Conservation (phyloP, 257 asterid genomes). For the Lithospermum erythrorhizon region DNA sequence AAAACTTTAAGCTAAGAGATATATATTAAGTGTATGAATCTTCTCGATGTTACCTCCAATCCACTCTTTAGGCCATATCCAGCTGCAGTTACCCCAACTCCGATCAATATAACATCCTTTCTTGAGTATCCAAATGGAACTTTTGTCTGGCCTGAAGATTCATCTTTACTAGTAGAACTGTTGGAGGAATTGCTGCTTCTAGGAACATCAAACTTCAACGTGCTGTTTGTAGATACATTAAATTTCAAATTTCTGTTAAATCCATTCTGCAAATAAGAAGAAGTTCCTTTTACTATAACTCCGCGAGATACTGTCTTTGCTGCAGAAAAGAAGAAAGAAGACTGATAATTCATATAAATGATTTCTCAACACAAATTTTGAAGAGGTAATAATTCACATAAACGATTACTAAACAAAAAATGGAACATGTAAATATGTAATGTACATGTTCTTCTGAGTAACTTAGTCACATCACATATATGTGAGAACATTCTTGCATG, state of each 20-base stretch:
- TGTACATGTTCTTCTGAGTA: too few relatives aligned
- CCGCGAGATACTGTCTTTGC: slow-evolving; percentile 24
- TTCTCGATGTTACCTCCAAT: slow-evolving; percentile 52
- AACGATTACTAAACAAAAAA: background rate
- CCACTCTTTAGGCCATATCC: slow-evolving; percentile 74
- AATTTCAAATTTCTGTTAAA: slow-evolving; percentile 24
- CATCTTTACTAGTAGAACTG: slow-evolving; percentile 30
- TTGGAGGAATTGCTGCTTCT: slow-evolving; percentile 44
- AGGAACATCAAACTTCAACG: slow-evolving; percentile 29
- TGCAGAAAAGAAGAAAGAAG: slow-evolving; percentile 21
- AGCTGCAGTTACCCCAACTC: slow-evolving; percentile 57
- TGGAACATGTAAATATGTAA: too few relatives aligned
- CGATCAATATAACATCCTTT: slow-evolving; percentile 87
- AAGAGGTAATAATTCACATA: background rate
- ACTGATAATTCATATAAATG: too few relatives aligned
- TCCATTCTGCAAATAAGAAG: slow-evolving; percentile 23
- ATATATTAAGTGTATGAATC: background rate
- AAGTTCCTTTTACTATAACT: slow-evolving; percentile 13
- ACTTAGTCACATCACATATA: too few relatives aligned
- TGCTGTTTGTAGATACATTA: slow-evolving; percentile 31
- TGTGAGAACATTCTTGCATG: too few relatives aligned
- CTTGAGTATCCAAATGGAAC: slow-evolving; percentile 84
- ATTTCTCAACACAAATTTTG: background rate
- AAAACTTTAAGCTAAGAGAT: background rate
- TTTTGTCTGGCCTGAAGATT: slow-evolving; percentile 42